Evolutionary conservation across 176 grass and related monocot species (phyloP).

Genomic region (Bromus sterilis): DNA sequence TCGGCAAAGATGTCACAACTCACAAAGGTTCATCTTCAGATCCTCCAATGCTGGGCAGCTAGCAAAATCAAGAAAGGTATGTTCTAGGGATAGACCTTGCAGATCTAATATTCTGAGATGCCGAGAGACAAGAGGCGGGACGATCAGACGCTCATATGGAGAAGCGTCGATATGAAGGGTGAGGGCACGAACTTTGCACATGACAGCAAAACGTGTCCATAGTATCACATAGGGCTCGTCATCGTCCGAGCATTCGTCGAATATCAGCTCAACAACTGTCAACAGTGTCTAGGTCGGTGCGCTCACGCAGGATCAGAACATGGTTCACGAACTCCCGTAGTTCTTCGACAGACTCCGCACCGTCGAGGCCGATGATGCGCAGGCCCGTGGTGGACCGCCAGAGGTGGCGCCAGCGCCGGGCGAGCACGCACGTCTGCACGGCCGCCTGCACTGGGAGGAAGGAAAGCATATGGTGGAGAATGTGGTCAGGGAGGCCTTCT

Average conservation of each 20-base stretch:
- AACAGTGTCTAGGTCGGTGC: neutral
- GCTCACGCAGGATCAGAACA: neutral
- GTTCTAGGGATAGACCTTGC: neutral
- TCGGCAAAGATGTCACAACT: neutral
- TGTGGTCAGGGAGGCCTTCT: neutral
- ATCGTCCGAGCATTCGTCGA: neutral
- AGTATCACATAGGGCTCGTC: neutral
- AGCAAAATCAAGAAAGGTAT: neutral
- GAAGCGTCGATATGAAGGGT: neutral
- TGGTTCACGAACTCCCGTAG: neutral
- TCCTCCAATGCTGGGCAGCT: neutral
- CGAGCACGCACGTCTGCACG: neutral
- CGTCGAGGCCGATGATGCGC: neutral
- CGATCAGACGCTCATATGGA: neutral
- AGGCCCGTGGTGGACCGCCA: neutral
- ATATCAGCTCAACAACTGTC: neutral
- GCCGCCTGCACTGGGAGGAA: neutral
- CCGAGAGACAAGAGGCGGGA: neutral
- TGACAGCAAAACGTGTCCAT: neutral
- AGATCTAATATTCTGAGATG: neutral
- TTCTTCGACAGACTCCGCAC: neutral
- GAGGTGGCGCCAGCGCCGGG: neutral
- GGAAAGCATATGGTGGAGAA: neutral
- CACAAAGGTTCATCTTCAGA: neutral
- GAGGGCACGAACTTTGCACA: neutral